Evolutionary conservation across 225 moss, liverwort and hornwort species (phyloP), one percentile per base, ranked within the genome.

Genomic region (Physcomitrellopsis africana): DNA sequence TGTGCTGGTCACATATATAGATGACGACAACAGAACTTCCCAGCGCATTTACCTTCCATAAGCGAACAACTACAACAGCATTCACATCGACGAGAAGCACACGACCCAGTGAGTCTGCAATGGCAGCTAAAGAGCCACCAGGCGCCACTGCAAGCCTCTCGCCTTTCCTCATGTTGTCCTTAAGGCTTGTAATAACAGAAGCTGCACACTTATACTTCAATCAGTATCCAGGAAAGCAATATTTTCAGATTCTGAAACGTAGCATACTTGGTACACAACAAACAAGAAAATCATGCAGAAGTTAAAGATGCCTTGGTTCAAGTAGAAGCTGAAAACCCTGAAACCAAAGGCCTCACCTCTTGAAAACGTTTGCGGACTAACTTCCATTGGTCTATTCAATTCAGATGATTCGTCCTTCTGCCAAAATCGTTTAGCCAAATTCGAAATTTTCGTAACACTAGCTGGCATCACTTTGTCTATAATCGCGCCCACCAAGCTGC

Each of bases 51-150:
- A 94, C 97, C 95, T 99, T 99, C 95, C 99, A 99, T 11, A 99
- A 86, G 67, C 95, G 95, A 71, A 99, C 90, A n/a, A 95, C 95
- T 52, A 99, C 95, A 76, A 99, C 92, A 73, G 99, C 95, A 78
- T 91, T 86, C 61, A 95, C 99, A 87, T 99, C 99, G 77, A 99
- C 86, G 42, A 99, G 84, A 43, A 94, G 89, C 73, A 99, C 92
- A 68, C 99, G 99, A 70, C 99, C 99, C 81, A 99, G 84, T 13
- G 95, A 93, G 80, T 99, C 99, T 46, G 95, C 93, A 73, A 99
- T 89, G 65, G 95, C 95, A 76, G 95, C 99, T 68, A 99, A 69
- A 68, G 93, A 93, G 65, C 99, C 99, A 81, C 95, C 92, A 51
- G 95, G 93, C 57, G 99, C 92, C 60, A 95, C 82, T 72, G 95